Conservation (phyloP, 352 stramenopile species). For the Phytophthora pluvialis region DNA sequence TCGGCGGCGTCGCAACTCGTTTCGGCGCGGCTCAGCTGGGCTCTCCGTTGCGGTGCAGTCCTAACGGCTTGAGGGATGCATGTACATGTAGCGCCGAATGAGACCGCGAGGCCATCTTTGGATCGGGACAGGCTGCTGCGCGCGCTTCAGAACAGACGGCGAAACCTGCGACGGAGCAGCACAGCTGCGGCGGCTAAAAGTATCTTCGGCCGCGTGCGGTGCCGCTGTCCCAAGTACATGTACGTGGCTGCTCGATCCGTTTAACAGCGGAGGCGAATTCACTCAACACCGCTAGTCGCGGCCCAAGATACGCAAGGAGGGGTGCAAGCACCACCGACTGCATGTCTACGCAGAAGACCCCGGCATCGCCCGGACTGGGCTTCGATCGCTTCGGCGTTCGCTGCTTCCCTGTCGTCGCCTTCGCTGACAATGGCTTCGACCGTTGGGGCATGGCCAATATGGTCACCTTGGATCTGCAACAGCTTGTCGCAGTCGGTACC, state of each 20-base stretch:
- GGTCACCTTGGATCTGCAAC: background rate
- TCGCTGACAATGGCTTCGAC: background rate
- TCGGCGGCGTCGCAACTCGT: background rate
- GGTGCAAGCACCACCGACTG: conserved; percentile 16
- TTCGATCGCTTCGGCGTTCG: too few relatives aligned
- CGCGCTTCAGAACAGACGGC: conserved; percentile 9
- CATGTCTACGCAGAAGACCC: conserved; percentile 25
- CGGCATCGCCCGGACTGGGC: conserved; percentile 19
- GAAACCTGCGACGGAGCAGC: conserved; percentile 18
- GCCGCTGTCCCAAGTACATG: conserved; percentile 13
- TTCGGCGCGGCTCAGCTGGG: background rate
- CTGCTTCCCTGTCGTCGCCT: too few relatives aligned
- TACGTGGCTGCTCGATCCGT: conserved; percentile 13
- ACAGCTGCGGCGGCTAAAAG: conserved; percentile 1
- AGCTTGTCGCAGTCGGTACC: conserved; percentile 4
- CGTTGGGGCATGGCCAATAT: background rate
- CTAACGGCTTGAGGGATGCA: background rate
- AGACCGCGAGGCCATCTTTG: background rate
- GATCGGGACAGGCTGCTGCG: background rate
- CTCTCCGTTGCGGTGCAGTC: background rate
- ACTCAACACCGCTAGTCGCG: conserved; percentile 10
- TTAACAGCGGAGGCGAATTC: conserved; percentile 23
- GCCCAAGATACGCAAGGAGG: conserved; percentile 16
- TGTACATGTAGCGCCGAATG: background rate
- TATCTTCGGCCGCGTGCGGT: conserved; percentile 12